Base-by-base conservation (phyloP, 2,329 filamentous ascomycete species). In the Fusarium floridanum region DNA sequence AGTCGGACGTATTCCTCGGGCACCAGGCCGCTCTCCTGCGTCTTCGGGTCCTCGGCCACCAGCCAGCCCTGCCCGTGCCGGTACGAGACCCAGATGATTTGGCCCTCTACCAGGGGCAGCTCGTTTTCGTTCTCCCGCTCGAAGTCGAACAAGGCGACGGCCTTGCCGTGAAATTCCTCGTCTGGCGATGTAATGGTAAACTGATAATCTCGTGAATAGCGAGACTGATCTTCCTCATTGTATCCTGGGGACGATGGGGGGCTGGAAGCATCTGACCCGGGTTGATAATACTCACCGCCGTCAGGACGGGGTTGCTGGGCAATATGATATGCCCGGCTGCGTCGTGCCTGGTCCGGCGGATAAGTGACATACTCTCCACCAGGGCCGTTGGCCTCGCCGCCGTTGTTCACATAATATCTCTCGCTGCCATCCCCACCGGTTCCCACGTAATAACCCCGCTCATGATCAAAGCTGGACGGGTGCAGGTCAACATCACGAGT, bases 131-230 rank as follows among this genome's bases (percentile, higher is more conserved):
- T 98, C 83, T 98, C 96, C 36, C 95, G 91, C 77, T 92, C 92
- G 84, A 99, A 99, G 81, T 98, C 95, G 81, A 98, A 99, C 24
- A 99, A 87, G 8, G 97, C 97, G 32, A 99, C 94, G 12, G 95
- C 95, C 81, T 97, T 98, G 59, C 97, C 97, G 80, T 98, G 95
- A 90, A 98, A 98, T 82, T 98, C 95, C 84, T 98, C 96, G 82
- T 98, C 97, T 6, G 95, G 95, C 16, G 94, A 97, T 17, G 94
- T 96, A 77, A 98, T 97, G 20, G 95, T 97, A 82, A 98, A 98
- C 78, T 97, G 94, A 82, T 97, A 98, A 83, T 98, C 94, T 75
- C 94, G 91, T 55, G 95, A 97, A 83, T 95, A 97, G 78, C 95
- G 91, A 65, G 92, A 94, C 81, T 94, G 89, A 79, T 95, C 92